Conservation (phyloP, 495 filamentous ascomycete species). For the Neurospora tetraspora region DNA sequence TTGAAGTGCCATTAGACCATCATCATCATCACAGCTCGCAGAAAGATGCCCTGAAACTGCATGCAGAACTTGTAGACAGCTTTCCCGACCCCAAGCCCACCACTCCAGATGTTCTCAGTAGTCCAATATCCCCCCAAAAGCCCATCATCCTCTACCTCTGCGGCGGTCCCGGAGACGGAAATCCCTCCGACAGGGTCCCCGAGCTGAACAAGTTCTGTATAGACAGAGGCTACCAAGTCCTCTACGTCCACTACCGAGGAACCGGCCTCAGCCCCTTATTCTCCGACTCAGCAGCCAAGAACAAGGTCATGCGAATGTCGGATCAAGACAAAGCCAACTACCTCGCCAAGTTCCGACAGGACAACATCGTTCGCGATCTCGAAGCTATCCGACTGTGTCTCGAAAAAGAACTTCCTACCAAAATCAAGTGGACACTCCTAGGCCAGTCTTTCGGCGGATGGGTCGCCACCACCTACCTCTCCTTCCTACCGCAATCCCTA, state of each 20-base stretch:
- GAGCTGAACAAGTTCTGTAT: conserved; percentile 51
- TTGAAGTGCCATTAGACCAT: conserved; percentile 14
- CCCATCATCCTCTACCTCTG: conserved; percentile 42
- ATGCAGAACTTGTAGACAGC: conserved; percentile 11
- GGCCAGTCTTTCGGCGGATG: conserved; percentile 91
- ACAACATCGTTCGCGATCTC: conserved; percentile 77
- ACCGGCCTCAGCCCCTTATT: conserved; percentile 72
- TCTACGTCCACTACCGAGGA: conserved; percentile 77
- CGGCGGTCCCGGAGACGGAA: conserved; percentile 65
- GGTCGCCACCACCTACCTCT: conserved; percentile 68
- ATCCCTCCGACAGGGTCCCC: conserved; percentile 49
- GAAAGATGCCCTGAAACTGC: conserved; percentile 1
- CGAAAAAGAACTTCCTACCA: not conserved
- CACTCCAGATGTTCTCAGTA: not conserved
- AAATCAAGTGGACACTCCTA: conserved; percentile 61
- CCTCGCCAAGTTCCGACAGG: conserved; percentile 71
- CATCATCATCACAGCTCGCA: not conserved
- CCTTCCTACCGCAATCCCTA: conserved; percentile 59
- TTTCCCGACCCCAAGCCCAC: not conserved
- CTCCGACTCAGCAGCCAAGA: conserved; percentile 45
- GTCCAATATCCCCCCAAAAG: not conserved
- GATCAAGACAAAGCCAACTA: conserved; percentile 56
- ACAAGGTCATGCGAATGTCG: not conserved
- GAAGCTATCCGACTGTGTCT: conserved; percentile 69
- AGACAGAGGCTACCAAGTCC: conserved; percentile 66